phyloP scores from a whole-genome alignment of 148 eudicot genomes.

The Camellia granthamiana region DNA sequence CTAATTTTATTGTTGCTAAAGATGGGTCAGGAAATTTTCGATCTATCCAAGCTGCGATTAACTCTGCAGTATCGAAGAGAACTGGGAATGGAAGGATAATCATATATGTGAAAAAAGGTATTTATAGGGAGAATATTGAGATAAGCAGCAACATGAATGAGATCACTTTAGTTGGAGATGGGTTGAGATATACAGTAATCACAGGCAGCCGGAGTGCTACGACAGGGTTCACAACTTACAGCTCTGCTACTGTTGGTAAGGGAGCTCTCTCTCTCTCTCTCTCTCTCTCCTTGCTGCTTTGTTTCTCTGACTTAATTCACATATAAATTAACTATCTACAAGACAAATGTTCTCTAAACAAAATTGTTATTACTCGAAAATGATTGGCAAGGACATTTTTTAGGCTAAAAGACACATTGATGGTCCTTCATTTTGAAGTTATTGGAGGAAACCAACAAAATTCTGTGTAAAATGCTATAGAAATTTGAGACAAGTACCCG shows the following conservation, averaged over 20 bases:
- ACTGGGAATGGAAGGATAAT: conserved; percentile 29
- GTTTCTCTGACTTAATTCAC: too few relatives aligned
- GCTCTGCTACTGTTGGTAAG: conserved; percentile 26
- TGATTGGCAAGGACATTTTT: too few relatives aligned
- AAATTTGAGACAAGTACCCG: too few relatives aligned
- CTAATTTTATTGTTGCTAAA: conserved; percentile 32
- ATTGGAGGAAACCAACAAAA: too few relatives aligned
- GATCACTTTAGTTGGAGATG: conserved; percentile 26
- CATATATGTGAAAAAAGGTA: conserved; percentile 38
- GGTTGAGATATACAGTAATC: conserved; percentile 18
- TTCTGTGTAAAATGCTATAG: too few relatives aligned
- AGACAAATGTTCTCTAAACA: too few relatives aligned
- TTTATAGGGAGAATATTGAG: conserved; percentile 37
- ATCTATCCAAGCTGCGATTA: conserved; percentile 42
- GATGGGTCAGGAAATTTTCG: conserved; percentile 36
- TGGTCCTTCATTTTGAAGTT: too few relatives aligned
- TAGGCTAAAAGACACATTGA: too few relatives aligned
- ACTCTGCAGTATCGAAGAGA: conserved; percentile 26
- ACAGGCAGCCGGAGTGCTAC: conserved; percentile 21
- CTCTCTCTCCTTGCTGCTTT: background rate
- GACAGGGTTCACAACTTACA: conserved; percentile 18
- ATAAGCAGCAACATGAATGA: conserved; percentile 11
- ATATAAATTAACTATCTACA: too few relatives aligned
- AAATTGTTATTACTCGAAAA: too few relatives aligned
- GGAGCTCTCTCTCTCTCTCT: background rate